Conservation (phyloP, 495 filamentous ascomycete genomes). For the Tuber aestivum region DNA sequence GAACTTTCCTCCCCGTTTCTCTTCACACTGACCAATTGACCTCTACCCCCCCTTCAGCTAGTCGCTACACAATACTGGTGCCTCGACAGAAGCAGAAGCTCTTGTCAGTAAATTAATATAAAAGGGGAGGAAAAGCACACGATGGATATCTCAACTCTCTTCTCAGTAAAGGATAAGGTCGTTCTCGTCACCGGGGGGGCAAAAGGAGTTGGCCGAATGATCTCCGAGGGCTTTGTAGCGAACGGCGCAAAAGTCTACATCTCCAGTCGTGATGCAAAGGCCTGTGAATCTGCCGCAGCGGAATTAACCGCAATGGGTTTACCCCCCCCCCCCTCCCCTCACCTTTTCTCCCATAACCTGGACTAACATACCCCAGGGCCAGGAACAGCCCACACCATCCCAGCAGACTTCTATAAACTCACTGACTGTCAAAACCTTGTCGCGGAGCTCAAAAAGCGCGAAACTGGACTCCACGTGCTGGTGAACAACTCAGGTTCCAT, state of each 20-base stretch:
- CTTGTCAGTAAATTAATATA: too few species aligned
- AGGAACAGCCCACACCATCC: constrained; percentile 59
- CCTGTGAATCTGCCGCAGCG: constrained; percentile 54
- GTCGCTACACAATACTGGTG: background rate
- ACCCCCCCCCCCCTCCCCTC: background rate
- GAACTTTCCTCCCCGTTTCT: background rate
- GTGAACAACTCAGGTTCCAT: constrained; percentile 76
- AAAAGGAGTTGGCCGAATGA: constrained; percentile 70
- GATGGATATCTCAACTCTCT: constrained; percentile 29
- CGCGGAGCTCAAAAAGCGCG: constrained; percentile 56
- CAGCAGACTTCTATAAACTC: constrained; percentile 68
- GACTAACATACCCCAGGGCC: constrained; percentile 42
- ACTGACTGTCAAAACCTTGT: constrained; percentile 62
- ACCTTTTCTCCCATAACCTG: background rate
- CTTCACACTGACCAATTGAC: background rate
- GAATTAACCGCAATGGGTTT: constrained; percentile 53
- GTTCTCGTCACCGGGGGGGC: constrained; percentile 50
- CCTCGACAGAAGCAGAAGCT: background rate
- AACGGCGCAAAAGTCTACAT: constrained; percentile 84
- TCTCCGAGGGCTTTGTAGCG: constrained; percentile 67
- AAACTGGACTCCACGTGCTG: constrained; percentile 65
- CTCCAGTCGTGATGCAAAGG: constrained; percentile 62
- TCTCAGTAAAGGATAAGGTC: constrained; percentile 44
- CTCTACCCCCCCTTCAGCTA: background rate
- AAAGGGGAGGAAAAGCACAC: background rate